Percentiles rank a stretch among this genome's conserved stretches.
Conservation (phyloP, 768 basidiomycete genomes). For the Russula sp. region DNA sequence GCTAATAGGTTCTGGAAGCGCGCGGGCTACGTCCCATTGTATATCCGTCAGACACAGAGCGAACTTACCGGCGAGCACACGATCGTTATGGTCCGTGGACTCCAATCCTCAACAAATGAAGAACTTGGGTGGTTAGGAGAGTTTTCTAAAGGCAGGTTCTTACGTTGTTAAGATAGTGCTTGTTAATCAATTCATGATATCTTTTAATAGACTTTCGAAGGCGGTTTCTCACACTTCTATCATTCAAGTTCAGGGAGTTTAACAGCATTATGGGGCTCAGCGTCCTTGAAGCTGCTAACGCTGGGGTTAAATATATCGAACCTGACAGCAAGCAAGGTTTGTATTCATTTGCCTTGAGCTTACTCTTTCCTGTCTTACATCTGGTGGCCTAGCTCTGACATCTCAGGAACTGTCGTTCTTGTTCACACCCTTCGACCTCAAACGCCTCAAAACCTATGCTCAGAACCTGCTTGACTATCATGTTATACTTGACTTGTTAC, state of each 20-base stretch:
- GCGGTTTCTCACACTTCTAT: constrained; percentile 84
- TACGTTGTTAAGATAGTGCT: not conserved
- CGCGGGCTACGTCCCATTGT: constrained; percentile 85
- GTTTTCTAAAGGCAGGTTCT: constrained; percentile 71
- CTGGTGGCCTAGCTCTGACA: constrained; percentile 44
- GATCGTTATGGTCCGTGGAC: constrained; percentile 88
- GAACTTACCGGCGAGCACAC: constrained; percentile 97
- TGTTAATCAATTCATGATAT: not conserved
- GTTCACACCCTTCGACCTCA: constrained; percentile 90
- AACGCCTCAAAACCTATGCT: constrained; percentile 92
- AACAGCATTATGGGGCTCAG: constrained; percentile 83
- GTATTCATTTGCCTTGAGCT: constrained; percentile 18
- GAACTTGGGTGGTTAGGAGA: constrained; percentile 83
- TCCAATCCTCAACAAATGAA: constrained; percentile 61
- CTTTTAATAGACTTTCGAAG: constrained; percentile 74
- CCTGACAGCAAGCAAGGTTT: constrained; percentile 41
- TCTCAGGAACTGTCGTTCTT: constrained; percentile 56
- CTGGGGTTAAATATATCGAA: constrained; percentile 51
- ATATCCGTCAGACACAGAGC: constrained; percentile 89
- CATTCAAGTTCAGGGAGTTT: constrained; percentile 95
- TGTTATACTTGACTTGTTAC: constrained; percentile 89
- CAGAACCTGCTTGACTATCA: constrained; percentile 97
- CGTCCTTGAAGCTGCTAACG: constrained; percentile 79
- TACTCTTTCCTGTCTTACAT: constrained; percentile 31
- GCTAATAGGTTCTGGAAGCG: constrained; percentile 87